A percentile compares a stretch with the other conserved stretches of the same genome.
phyloP scores from a whole-genome alignment of 208 protist genomes.

The Crithidia sp. region DNA sequence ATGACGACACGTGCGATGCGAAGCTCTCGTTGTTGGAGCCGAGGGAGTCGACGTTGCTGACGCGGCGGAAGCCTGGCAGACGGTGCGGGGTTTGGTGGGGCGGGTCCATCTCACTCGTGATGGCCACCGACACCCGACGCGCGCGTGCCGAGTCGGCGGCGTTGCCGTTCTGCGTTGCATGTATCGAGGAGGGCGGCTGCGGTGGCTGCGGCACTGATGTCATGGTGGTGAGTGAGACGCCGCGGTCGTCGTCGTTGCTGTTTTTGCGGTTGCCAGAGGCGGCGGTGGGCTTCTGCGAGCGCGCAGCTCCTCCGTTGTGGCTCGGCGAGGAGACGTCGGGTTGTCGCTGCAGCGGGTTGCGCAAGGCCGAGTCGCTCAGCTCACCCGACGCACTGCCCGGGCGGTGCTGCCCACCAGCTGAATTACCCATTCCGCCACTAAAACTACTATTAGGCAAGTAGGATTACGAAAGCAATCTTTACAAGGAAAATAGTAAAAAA shows the following conservation, averaged over 20 bases:
- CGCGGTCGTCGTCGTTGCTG: neutral
- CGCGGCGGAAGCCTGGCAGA: neutral
- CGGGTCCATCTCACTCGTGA: slow-evolving; percentile 3
- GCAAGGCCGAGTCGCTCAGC: neutral
- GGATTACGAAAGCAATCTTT: too few relatives aligned
- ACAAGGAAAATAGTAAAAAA: too few relatives aligned
- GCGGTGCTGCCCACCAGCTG: slow-evolving; percentile 2
- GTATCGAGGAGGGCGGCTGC: neutral
- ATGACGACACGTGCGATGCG: neutral
- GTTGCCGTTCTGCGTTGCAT: slow-evolving; percentile 2
- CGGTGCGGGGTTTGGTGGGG: slow-evolving; percentile 10
- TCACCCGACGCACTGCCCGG: neutral
- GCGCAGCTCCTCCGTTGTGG: neutral
- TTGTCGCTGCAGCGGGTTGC: slow-evolving; percentile 12
- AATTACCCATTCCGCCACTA: slow-evolving; percentile 13
- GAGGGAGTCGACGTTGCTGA: slow-evolving; percentile 3
- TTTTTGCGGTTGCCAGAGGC: neutral
- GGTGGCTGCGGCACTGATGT: slow-evolving; percentile 1
- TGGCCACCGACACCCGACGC: slow-evolving; percentile 7
- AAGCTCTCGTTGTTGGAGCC: slow-evolving; percentile 14
- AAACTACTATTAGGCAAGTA: too few relatives aligned
- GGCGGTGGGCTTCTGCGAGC: too few relatives aligned
- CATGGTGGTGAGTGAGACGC: neutral
- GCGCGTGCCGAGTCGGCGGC: neutral
- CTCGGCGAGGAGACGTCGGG: neutral